phyloP scores from a whole-genome alignment of 169 alveolate genomes.

The Plasmodium reichenowi region DNA sequence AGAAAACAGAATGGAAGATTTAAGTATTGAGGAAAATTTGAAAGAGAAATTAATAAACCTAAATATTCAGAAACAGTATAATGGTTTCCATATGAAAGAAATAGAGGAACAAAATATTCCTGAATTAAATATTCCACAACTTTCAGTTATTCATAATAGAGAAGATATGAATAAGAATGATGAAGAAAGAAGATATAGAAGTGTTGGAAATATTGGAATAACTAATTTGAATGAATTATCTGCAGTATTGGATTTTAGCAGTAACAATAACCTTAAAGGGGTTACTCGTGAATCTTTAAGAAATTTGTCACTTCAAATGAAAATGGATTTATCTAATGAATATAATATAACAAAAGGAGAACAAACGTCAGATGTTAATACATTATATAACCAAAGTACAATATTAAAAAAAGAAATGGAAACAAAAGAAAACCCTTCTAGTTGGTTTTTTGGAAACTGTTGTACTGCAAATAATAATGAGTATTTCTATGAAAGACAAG shows the following conservation, averaged over 20 bases:
- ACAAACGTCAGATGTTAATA: slow-evolving; percentile 36
- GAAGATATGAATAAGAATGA: not conserved
- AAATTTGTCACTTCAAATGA: slow-evolving; percentile 50
- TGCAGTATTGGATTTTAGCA: slow-evolving; percentile 21
- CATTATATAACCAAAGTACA: slow-evolving; percentile 19
- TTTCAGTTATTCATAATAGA: not conserved
- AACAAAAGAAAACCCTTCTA: slow-evolving; percentile 17
- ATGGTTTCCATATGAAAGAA: not conserved
- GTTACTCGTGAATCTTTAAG: slow-evolving; percentile 27
- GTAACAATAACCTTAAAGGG: not conserved
- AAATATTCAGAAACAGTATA: slow-evolving; percentile 2
- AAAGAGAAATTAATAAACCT: slow-evolving; percentile 15
- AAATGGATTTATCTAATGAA: slow-evolving; percentile 26
- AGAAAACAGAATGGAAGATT: slow-evolving; percentile 11
- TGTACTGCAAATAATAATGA: slow-evolving; percentile 17
- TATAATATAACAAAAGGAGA: not conserved
- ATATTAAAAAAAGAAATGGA: slow-evolving; percentile 13
- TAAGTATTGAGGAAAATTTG: slow-evolving; percentile 7
- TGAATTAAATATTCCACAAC: slow-evolving; percentile 3
- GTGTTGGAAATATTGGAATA: slow-evolving; percentile 21
- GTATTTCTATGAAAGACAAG: slow-evolving; percentile 33
- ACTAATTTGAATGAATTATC: slow-evolving; percentile 29
- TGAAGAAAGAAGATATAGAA: slow-evolving; percentile 26
- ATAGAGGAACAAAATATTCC: not conserved
- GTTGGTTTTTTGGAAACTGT: slow-evolving; percentile 58